phyloP scores from a whole-genome alignment of 2,329 filamentous ascomycete genomes.

The Pyrenochaeta sp. region DNA sequence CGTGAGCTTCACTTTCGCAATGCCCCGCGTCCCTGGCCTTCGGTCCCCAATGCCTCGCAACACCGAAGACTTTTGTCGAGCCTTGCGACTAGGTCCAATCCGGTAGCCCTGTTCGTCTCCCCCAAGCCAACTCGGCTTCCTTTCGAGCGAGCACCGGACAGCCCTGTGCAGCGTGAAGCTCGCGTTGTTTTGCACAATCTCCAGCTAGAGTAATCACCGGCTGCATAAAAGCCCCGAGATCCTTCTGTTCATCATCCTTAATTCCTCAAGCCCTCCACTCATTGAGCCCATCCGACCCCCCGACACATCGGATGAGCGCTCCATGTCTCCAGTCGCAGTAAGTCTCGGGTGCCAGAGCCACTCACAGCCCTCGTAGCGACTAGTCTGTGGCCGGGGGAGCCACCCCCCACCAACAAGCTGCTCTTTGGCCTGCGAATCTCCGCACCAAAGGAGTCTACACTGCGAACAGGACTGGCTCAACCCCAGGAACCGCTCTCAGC shows the following conservation, averaged over 20 bases:
- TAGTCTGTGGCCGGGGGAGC: slow-evolving; percentile 24
- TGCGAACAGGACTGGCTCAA: slow-evolving; percentile 13
- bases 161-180: slow-evolving; percentile 2
- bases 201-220: slow-evolving; percentile 9
- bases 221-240: neutral
- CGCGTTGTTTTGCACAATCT: slow-evolving; percentile 2
- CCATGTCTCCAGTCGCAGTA: slow-evolving; percentile 30
- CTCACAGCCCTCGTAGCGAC: slow-evolving; percentile 15
- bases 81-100: slow-evolving; percentile 30
- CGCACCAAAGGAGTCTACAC: slow-evolving; percentile 31
- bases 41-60: slow-evolving; percentile 10
- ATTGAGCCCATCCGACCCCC: slow-evolving; percentile 27
- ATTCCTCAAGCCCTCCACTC: slow-evolving; percentile 3
- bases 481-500: slow-evolving; percentile 12
- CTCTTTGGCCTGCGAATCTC: too few relatives aligned
- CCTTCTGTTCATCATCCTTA: neutral
- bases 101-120: slow-evolving; percentile 23
- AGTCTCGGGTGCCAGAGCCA: slow-evolving; percentile 14
- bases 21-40: slow-evolving; percentile 7
- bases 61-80: slow-evolving; percentile 16
- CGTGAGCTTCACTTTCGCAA: slow-evolving; percentile 1
- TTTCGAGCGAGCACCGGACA: slow-evolving; percentile 42
- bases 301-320: slow-evolving; percentile 34
- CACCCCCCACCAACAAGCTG: too few relatives aligned
- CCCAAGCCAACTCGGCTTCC: slow-evolving; percentile 39